Evolutionary conservation across 305 asterid genomes (phyloP).

Genomic region (Fraxinus sp.): DNA sequence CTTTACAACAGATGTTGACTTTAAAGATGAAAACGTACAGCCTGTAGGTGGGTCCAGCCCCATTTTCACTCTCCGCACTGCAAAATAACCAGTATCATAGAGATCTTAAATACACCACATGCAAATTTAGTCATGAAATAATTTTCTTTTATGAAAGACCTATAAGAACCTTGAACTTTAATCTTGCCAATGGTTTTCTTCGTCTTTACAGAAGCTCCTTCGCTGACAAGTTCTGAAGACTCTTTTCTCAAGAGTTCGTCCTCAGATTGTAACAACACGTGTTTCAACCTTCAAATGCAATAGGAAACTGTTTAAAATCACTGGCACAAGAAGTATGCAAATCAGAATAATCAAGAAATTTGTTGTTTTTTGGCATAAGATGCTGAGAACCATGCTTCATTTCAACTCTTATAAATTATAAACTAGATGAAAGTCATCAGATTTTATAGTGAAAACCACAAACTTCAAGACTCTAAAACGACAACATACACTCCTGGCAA

Average conservation of each 20-base stretch:
- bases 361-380: neutral
- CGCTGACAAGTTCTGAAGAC: conserved; percentile 68
- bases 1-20: conserved; percentile 59
- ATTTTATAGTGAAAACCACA: neutral
- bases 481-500: neutral
- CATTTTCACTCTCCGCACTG: conserved; percentile 91
- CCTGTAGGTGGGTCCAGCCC: conserved; percentile 89
- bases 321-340: neutral
- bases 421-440: neutral
- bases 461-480: neutral
- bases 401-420: neutral
- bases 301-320: neutral
- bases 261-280: conserved; percentile 76
- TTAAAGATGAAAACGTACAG: conserved; percentile 65
- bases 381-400: neutral
- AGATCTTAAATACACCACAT: conserved; percentile 8
- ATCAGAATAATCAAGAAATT: neutral
- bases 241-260: conserved; percentile 73
- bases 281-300: conserved; percentile 51
- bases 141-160: conserved; percentile 10
- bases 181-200: conserved; percentile 85
- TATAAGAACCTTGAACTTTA: conserved; percentile 72
- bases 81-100: conserved; percentile 22
- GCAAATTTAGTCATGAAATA: conserved; percentile 14
- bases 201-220: conserved; percentile 70